A percentile compares a stretch with the other conserved stretches of the same genome.
phyloP scores from a whole-genome alignment of 139 green algal species.

The Chlorella sp. region DNA sequence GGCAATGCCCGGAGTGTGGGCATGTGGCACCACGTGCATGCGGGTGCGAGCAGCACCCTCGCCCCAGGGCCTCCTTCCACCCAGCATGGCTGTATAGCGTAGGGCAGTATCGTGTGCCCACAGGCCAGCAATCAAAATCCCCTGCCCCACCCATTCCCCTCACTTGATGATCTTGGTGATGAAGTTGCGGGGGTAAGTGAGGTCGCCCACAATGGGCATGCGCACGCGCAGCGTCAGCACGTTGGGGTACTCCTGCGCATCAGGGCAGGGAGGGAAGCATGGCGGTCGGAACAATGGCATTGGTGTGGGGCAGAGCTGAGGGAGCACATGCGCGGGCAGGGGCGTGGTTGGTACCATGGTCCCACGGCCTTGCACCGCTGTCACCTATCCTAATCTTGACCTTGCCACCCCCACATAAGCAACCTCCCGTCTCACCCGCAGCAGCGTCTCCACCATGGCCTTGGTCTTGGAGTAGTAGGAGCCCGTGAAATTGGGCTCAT shows the following conservation, averaged over 20 bases:
- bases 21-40: no score
- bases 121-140: background rate
- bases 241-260: constrained; percentile 83
- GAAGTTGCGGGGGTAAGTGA: constrained; percentile 96
- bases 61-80: no score
- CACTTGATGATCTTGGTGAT: constrained; percentile 99
- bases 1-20: no score
- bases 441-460: constrained; percentile 91
- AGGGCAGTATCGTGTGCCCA: no score
- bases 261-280: no score
- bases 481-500: constrained; percentile 96
- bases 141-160: background rate
- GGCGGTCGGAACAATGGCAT: no score
- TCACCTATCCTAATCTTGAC: background rate
- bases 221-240: constrained; percentile 93
- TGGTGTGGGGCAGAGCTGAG: background rate
- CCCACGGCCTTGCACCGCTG: background rate
- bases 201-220: constrained; percentile 95
- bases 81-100: background rate
- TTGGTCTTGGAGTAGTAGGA: constrained; percentile 98
- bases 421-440: constrained; percentile 54
- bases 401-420: background rate
- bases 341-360: background rate
- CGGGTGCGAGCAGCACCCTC: no score
- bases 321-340: background rate